Conservation (phyloP, 176 grass and related monocot species). For the Urochloa ruziziensis region DNA sequence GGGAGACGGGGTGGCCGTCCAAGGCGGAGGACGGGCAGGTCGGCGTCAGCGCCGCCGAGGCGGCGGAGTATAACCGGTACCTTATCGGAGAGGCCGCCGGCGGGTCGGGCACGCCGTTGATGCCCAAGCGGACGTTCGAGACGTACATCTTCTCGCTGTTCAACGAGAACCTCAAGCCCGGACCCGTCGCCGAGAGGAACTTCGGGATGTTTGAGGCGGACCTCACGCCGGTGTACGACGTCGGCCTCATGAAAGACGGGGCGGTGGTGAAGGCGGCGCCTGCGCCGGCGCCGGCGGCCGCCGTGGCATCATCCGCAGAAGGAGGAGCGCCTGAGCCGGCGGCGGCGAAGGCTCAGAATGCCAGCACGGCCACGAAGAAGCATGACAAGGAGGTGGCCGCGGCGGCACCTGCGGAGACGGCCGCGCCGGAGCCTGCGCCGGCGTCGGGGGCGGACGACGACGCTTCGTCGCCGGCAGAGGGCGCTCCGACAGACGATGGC, state of each 20-base stretch:
- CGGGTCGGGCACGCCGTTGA: conserved; percentile 66
- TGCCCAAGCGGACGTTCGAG: conserved; percentile 84
- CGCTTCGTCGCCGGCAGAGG: neutral
- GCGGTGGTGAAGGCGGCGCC: neutral
- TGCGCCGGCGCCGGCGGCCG: neutral
- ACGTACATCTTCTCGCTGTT: conserved; percentile 83
- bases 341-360: neutral
- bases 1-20: conserved; percentile 91
- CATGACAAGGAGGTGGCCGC: neutral
- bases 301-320: neutral
- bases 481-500: neutral
- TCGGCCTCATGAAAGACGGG: conserved; percentile 58
- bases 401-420: neutral
- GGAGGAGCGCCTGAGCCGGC: neutral
- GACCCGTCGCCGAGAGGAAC: conserved; percentile 84
- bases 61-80: conserved; percentile 55
- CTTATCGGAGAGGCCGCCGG: conserved; percentile 48
- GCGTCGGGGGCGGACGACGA: neutral
- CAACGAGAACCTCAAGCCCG: conserved; percentile 82
- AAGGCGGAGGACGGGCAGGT: conserved; percentile 60
- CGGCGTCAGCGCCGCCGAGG: conserved; percentile 60
- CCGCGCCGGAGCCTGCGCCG: neutral
- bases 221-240: conserved; percentile 77
- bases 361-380: neutral
- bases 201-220: conserved; percentile 73